Base-by-base conservation (phyloP, 352 stramenopile species). In the Phytophthora parvispora region DNA sequence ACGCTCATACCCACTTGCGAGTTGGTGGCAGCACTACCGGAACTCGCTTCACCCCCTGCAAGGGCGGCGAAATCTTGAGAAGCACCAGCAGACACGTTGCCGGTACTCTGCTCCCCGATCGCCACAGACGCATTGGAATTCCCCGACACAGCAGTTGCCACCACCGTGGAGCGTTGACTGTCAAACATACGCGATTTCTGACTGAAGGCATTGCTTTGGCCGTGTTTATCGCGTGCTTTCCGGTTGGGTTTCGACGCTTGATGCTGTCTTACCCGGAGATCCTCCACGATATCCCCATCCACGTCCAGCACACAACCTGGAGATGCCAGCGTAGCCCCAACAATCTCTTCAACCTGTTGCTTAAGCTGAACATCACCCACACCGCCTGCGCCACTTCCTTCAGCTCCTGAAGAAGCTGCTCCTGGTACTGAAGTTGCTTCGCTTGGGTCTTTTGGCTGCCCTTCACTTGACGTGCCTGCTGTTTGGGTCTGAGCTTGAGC, bases 291-390 rank as follows among this genome's bases (percentile, higher is more conserved):
- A 53, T 95, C 87, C 0, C 87, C 88, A 42, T 93, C 87, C 10
- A 94, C 77, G 32, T 95, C 87, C 4, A 97, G 64, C 0, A 97
- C 63, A 52, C 87, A 97, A 0, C 89, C 91, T 2, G 87, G 83
- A n/a, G 88, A 93, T 0, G 84, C 83, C 24, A 95, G 71, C 2
- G 80, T 92, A 1, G 84, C 87, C 1, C 81, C 83, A 4, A 95
- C 83, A 20, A 97, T 94, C 55, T 95, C 87, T n/a, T 91, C 72
- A 4, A 96, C 81, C 69, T 94, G 81, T 40, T 84, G 75, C 67
- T 91, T 85, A 1, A 95, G 75, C 34, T 91, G 70, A 16, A 71
- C 61, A n/a, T 94, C 87, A 0, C 73, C 78, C 16, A 73, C 83
- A 16, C 86, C 79, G n/a, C 34, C 38, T 38, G 45, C 20, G 47